Evolutionary conservation across 768 basidiomycete genomes (phyloP).

Genomic region (Baorangia bicolor): DNA sequence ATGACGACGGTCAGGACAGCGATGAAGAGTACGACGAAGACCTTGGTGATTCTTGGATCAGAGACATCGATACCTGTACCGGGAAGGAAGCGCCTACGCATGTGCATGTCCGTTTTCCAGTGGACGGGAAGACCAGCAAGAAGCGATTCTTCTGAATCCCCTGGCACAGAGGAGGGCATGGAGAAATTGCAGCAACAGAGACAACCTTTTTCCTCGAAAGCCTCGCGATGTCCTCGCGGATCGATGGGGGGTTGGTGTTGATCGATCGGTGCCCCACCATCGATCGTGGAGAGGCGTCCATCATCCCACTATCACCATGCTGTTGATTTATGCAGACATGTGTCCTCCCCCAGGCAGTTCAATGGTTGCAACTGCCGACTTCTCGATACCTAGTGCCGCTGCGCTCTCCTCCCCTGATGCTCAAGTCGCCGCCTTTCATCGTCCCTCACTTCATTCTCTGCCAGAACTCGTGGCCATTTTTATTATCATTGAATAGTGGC

Average conservation of each 20-base stretch:
- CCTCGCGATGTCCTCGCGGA: slow-evolving; percentile 16
- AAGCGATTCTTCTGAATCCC: slow-evolving; percentile 63
- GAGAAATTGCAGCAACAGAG: background rate
- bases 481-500: background rate
- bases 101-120: slow-evolving; percentile 68
- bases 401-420: background rate
- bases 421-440: background rate
- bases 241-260: slow-evolving; percentile 2
- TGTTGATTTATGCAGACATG: background rate
- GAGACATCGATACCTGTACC: slow-evolving; percentile 69
- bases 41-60: slow-evolving; percentile 88
- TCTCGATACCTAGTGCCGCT: background rate
- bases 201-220: background rate
- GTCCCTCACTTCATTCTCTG: background rate
- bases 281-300: background rate
- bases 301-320: background rate
- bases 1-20: slow-evolving; percentile 10
- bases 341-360: background rate
- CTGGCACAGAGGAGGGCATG: background rate
- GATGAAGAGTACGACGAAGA: slow-evolving; percentile 58
- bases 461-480: background rate
- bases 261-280: slow-evolving; percentile 14
- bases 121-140: slow-evolving; percentile 73
- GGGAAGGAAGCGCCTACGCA: slow-evolving; percentile 50
- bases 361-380: background rate